Percentiles rank a stretch among this genome's conserved stretches.
Evolutionary conservation across 2,329 filamentous ascomycete species (phyloP).

Genomic region (Verticillium nonalfalfae): DNA sequence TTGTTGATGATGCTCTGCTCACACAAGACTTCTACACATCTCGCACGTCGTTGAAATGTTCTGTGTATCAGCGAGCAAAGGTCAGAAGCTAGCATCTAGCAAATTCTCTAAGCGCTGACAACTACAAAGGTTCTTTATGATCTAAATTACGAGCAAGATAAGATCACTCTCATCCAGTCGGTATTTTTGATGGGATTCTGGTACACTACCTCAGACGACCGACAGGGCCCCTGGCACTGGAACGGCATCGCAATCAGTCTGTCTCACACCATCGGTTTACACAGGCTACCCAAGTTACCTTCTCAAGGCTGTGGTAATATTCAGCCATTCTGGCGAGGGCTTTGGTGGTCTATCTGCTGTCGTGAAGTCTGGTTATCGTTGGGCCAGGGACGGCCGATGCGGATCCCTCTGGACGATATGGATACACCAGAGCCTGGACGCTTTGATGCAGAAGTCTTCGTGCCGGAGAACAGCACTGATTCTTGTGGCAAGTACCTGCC

Average conservation of each 20-base stretch:
- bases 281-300: slow-evolving; percentile 18
- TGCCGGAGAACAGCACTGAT: neutral
- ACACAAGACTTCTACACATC: slow-evolving; percentile 10
- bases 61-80: slow-evolving; percentile 28
- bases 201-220: slow-evolving; percentile 31
- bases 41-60: slow-evolving; percentile 26
- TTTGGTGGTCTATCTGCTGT: slow-evolving; percentile 7
- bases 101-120: neutral
- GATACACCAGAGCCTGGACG: neutral
- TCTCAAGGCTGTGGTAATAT: slow-evolving; percentile 2
- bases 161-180: slow-evolving; percentile 31
- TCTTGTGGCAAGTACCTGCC: neutral
- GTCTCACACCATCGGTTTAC: slow-evolving; percentile 32
- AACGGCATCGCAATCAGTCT: slow-evolving; percentile 34
- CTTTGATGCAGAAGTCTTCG: neutral
- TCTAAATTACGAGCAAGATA: slow-evolving; percentile 27
- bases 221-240: slow-evolving; percentile 37
- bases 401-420: slow-evolving; percentile 2
- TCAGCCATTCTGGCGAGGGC: neutral
- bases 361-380: slow-evolving; percentile 8
- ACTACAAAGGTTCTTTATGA: slow-evolving; percentile 17
- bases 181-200: slow-evolving; percentile 33
- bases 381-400: slow-evolving; percentile 7
- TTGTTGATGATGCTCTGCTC: slow-evolving; percentile 2
- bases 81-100: slow-evolving; percentile 9